Evolutionary conservation across 305 asterid species (phyloP), one percentile per base, ranked within the genome.

Genomic region (Salvia sclarea): DNA sequence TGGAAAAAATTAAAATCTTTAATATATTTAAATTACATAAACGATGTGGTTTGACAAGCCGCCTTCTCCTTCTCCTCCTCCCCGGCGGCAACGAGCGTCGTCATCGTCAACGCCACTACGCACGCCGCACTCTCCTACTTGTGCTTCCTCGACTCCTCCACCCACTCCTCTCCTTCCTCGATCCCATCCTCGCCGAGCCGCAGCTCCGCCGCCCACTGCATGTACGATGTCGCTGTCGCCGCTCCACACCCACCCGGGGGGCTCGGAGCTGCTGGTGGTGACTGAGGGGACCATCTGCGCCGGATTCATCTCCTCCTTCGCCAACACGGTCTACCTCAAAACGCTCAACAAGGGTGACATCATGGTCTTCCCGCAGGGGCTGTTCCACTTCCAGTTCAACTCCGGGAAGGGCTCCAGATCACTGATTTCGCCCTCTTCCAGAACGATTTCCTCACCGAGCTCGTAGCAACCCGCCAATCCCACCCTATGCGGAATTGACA

Each of bases 231-330:
- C 11, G 97, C 97, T 0, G 96, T 82, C 17, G 93, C 90, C 18
- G 98, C 75, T 89, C 72, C 98, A 92, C 80, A 88, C 97, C 9
- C 97, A 92, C 75, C 98, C 98, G 1, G 93, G 77, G 0, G 96
- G 74, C 3, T 85, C 96, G 0, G 97, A 89, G 61, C 4, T 88
- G 38, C 77, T 89, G 21, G 72, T 86, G 43, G 95, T 88, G 17
- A 68, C 72, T 9, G 53, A 85, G 53, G 97, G 98, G 16, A 55
- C 84, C 1, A 72, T 92, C 1, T 78, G 83, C 62, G 95, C 92
- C 0, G 97, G 96, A 7, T 82, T 92, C 70, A 68, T 92, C 0
- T 83, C 96, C 7, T 88, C 96, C 0, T 74, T 78, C n/a, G 86
- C 70, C 48, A 92, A 92, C 54, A 57, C 64, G 8, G 82, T 84